A percentile compares a stretch with the other conserved stretches of the same genome.
Conservation (phyloP, 2,329 filamentous ascomycete species). For the Fusarium sp. region DNA sequence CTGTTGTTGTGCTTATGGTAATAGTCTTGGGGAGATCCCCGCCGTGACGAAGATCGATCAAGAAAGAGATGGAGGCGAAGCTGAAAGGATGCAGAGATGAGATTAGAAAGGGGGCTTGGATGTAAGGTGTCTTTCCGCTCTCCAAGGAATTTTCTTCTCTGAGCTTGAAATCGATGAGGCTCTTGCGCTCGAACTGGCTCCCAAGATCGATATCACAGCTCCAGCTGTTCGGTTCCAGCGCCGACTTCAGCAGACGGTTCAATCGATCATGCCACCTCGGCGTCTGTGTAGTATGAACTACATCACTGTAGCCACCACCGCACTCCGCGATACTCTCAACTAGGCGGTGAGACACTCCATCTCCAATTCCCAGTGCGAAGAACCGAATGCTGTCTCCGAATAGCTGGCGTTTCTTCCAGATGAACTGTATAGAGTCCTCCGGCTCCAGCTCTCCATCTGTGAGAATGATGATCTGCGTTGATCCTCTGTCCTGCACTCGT, state of each 20-base stretch:
- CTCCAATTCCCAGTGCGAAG: background rate
- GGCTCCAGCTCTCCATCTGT: background rate
- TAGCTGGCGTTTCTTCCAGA: background rate
- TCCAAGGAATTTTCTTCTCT: too few species aligned
- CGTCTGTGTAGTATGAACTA: background rate
- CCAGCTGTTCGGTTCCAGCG: background rate
- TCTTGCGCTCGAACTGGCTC: fast-evolving
- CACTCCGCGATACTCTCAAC: background rate
- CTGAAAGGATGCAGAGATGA: background rate
- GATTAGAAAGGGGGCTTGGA: background rate
- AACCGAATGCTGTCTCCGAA: background rate
- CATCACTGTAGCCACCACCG: background rate
- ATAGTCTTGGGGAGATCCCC: fast-evolving
- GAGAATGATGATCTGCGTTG: background rate
- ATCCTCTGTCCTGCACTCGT: fast-evolving
- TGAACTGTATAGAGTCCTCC: fast-evolving
- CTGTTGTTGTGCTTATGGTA: fast-evolving
- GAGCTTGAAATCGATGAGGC: fast-evolving
- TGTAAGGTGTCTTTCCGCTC: background rate
- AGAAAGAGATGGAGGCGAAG: background rate
- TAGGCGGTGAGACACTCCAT: fast-evolving
- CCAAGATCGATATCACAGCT: background rate
- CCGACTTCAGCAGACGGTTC: fast-evolving
- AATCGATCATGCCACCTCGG: background rate
- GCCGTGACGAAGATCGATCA: fast-evolving